These are phyloP conservation scores for Zymoseptoria pseudotritici DNA, from an alignment of 2,329 filamentous ascomycete genomes.

Conservation along the genomic window DNA sequence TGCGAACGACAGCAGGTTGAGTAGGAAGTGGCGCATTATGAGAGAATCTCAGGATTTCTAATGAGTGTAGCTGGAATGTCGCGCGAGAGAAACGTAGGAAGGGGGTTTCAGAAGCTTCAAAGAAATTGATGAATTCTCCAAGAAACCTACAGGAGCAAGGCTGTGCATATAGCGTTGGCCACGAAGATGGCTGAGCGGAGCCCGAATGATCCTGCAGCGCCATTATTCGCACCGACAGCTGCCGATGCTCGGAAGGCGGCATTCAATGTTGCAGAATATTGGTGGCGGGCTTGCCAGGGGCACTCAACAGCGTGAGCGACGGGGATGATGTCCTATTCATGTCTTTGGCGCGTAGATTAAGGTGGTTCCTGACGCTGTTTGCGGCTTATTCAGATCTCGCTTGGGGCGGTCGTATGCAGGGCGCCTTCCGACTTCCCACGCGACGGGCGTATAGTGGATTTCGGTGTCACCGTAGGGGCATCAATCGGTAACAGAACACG, in stretches of 20 bases:
- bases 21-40: background rate
- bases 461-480: background rate
- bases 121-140: background rate
- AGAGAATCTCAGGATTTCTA: background rate
- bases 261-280: background rate
- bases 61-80: background rate
- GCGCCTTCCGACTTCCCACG: background rate
- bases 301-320: background rate
- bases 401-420: background rate
- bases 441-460: background rate
- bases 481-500: background rate
- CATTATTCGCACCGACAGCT: background rate
- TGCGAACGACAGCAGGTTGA: constrained; percentile 1
- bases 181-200: background rate
- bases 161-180: background rate
- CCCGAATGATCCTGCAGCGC: background rate
- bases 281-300: background rate
- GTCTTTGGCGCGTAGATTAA: background rate
- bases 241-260: background rate
- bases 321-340: background rate
- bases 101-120: background rate
- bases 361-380: background rate
- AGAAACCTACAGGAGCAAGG: background rate
- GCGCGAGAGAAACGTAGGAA: background rate
- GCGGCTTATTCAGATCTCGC: background rate